Evolutionary conservation across 2,329 filamentous ascomycete species (phyloP).

Genomic region (Fusarium nygamai): DNA sequence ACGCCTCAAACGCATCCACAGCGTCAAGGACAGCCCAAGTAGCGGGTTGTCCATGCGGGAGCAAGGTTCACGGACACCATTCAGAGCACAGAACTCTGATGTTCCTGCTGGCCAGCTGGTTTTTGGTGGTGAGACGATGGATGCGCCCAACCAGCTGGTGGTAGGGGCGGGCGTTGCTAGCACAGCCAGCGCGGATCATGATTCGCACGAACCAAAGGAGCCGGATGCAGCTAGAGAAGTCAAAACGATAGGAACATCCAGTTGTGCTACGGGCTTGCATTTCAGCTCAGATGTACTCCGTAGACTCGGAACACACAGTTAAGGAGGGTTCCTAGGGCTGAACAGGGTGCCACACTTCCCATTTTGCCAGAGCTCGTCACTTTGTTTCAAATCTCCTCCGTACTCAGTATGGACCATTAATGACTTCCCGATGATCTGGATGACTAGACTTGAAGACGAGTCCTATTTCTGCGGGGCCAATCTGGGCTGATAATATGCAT

Average conservation of each 20-base stretch:
- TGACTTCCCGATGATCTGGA: not conserved
- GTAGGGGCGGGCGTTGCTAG: constrained; percentile 35
- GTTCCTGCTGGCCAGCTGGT: constrained; percentile 30
- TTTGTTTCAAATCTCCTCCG: constrained; percentile 9
- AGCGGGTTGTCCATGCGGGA: not conserved
- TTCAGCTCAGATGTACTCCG: constrained; percentile 29
- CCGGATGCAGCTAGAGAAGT: constrained; percentile 35
- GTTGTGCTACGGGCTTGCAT: constrained; percentile 29
- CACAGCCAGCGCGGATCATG: constrained; percentile 11
- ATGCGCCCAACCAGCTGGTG: constrained; percentile 26
- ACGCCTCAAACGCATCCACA: constrained; percentile 32
- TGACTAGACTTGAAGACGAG: not conserved
- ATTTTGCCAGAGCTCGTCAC: not conserved
- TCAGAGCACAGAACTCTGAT: constrained; percentile 5
- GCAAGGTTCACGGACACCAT: constrained; percentile 1
- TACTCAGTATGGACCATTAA: not conserved
- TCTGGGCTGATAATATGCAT: constrained; percentile 18
- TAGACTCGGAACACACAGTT: constrained; percentile 6
- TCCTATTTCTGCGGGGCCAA: not conserved
- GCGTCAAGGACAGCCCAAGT: constrained; percentile 13
- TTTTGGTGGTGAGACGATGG: constrained; percentile 38
- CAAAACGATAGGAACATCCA: constrained; percentile 27
- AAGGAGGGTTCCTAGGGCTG: constrained; percentile 37
- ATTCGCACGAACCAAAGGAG: constrained; percentile 37
- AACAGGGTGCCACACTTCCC: constrained; percentile 26